Evolutionary conservation across 805 yeast genomes (phyloP).

Genomic region (Candida hungchunana): DNA sequence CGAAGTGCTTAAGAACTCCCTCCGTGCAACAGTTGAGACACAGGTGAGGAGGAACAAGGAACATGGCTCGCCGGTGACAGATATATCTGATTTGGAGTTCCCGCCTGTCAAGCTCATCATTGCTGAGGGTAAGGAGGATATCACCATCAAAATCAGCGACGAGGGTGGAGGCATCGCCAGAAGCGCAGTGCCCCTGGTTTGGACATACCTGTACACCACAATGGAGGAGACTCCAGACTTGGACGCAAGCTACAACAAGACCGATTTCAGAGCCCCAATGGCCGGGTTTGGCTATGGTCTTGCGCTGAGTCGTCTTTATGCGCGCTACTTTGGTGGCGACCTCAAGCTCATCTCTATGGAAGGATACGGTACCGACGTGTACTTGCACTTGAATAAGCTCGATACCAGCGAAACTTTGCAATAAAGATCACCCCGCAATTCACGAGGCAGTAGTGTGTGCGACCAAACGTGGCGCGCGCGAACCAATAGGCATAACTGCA

Average conservation of each 20-base stretch:
- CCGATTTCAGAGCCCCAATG: slow-evolving; percentile 82
- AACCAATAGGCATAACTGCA: too few relatives aligned
- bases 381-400: slow-evolving; percentile 77
- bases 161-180: slow-evolving; percentile 95
- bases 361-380: slow-evolving; percentile 92
- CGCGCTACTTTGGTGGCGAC: slow-evolving; percentile 90
- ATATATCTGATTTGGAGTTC: slow-evolving; percentile 59
- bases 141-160: slow-evolving; percentile 84
- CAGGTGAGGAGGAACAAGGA: slow-evolving; percentile 54
- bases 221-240: slow-evolving; percentile 67
- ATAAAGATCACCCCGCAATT: slow-evolving; percentile 4
- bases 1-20: slow-evolving; percentile 81
- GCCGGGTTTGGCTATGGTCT: slow-evolving; percentile 93
- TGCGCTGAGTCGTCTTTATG: slow-evolving; percentile 80
- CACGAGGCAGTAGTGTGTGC: too few relatives aligned
- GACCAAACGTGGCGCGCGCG: too few relatives aligned
- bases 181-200: slow-evolving; percentile 74
- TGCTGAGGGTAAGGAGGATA: slow-evolving; percentile 85
- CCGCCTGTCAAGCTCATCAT: slow-evolving; percentile 86
- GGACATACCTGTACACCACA: slow-evolving; percentile 91
- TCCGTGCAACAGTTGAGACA: slow-evolving; percentile 85
- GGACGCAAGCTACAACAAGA: slow-evolving; percentile 37
- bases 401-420: slow-evolving; percentile 38
- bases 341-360: slow-evolving; percentile 85
- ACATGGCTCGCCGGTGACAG: slow-evolving; percentile 20